phyloP scores from a whole-genome alignment of 441 rosid species.

The Gossypium schwendimanii region DNA sequence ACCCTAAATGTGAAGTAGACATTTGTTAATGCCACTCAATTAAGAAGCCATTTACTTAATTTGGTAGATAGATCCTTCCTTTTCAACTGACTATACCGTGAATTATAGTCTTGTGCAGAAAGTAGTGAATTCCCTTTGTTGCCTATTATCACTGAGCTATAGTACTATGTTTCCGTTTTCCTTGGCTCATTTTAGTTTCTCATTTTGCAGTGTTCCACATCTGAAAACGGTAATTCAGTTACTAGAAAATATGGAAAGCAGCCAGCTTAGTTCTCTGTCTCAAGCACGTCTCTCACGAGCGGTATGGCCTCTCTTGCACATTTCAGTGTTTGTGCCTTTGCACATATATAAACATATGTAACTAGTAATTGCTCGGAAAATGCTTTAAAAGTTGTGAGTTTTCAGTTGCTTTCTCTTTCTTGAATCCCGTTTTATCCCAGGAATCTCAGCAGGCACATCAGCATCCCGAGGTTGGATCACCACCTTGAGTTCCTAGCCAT shows the following conservation, averaged over 20 bases:
- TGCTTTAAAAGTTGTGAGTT: not conserved
- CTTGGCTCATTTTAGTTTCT: slow-evolving; percentile 10
- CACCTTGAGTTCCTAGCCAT: not conserved
- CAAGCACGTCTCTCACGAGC: slow-evolving; percentile 22
- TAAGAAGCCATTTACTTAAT: not conserved
- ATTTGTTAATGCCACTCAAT: slow-evolving; percentile 1
- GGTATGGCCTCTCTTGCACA: not conserved
- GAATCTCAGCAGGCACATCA: slow-evolving; percentile 3
- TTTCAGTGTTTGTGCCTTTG: not conserved
- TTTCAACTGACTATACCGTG: not conserved
- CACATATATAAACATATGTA: not conserved
- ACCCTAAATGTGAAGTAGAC: not conserved
- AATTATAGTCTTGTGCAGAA: not conserved
- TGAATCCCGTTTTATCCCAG: not conserved
- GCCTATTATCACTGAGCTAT: not conserved
- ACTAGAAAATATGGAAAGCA: slow-evolving; percentile 53
- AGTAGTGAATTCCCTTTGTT: not conserved
- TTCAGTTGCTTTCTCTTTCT: not conserved
- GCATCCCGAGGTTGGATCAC: not conserved
- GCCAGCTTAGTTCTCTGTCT: slow-evolving; percentile 48
- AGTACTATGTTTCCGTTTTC: not conserved
- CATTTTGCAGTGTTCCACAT: slow-evolving; percentile 50
- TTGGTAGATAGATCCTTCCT: not conserved
- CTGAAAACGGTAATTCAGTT: slow-evolving; percentile 47
- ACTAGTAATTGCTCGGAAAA: not conserved